phyloP scores from a whole-genome alignment of 306 rosid genomes.

The Rosa persica region DNA sequence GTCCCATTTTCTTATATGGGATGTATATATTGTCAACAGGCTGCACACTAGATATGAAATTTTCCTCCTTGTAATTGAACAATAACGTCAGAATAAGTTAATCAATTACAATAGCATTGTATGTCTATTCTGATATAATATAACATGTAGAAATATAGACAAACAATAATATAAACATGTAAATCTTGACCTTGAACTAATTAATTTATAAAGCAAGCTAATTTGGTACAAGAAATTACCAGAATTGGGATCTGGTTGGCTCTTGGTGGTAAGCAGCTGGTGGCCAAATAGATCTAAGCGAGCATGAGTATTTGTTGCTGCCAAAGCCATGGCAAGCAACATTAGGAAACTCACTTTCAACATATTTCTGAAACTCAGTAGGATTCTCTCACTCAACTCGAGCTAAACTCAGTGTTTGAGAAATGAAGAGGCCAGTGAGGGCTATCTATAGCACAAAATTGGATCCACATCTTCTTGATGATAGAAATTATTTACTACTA shows the following conservation, averaged over 20 bases:
- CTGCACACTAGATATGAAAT: not conserved
- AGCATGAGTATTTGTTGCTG: not conserved
- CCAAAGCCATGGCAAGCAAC: conserved; percentile 8
- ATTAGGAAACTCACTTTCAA: not conserved
- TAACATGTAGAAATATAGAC: not conserved
- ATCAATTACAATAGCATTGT: not conserved
- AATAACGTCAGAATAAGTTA: not conserved
- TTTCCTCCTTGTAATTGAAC: not conserved
- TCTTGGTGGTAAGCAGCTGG: not conserved
- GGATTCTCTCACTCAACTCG: not conserved
- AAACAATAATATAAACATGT: not conserved
- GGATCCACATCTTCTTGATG: too few relatives aligned
- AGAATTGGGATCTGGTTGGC: not conserved
- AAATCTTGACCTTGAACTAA: not conserved
- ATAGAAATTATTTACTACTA: too few relatives aligned
- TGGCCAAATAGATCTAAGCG: not conserved
- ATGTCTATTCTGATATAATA: not conserved
- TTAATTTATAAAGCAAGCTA: too few relatives aligned
- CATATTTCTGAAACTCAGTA: not conserved
- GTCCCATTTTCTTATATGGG: too few relatives aligned
- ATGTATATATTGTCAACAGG: not conserved
- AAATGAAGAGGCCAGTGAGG: not conserved
- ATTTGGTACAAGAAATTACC: not conserved
- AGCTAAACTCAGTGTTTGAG: not conserved
- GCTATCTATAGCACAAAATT: not conserved